Percentiles rank a stretch among this genome's conserved stretches.
Conservation (phyloP, 2,329 filamentous ascomycete species). For the Calonectria honghensis region DNA sequence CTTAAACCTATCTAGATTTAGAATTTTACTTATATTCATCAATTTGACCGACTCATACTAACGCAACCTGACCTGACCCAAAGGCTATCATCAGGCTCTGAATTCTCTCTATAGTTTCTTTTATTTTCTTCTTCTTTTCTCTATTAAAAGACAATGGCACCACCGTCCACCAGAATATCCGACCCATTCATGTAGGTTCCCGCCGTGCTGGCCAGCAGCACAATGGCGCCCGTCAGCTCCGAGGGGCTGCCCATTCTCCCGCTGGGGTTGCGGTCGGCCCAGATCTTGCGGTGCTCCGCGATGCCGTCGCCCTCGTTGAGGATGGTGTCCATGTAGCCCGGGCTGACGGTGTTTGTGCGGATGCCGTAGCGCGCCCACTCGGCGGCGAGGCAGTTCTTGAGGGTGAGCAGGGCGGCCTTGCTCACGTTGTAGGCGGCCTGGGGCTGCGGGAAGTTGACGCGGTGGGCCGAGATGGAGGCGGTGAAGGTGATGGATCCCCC, state of each 20-base stretch:
- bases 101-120: not conserved
- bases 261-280: conserved; percentile 76
- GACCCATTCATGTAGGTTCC: conserved; percentile 80
- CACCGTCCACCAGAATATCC: conserved; percentile 79
- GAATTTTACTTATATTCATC: not conserved
- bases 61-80: not conserved
- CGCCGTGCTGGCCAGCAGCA: conserved; percentile 75
- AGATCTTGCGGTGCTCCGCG: conserved; percentile 70
- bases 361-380: conserved; percentile 85
- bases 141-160: conserved; percentile 46
- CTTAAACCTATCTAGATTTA: not conserved
- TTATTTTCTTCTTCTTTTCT: not conserved
- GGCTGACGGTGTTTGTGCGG: conserved; percentile 80
- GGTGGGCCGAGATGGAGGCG: conserved; percentile 80
- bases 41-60: not conserved
- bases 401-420: conserved; percentile 79
- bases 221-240: conserved; percentile 76
- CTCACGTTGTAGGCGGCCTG: conserved; percentile 83
- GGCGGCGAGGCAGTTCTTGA: conserved; percentile 70
- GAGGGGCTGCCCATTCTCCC: conserved; percentile 78
- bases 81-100: not conserved
- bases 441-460: conserved; percentile 83
- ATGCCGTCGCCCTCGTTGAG: conserved; percentile 80
- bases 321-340: conserved; percentile 86
- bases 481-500: conserved; percentile 80